These are phyloP conservation scores for Plenodomus lindquistii DNA, from an alignment of 2,329 filamentous ascomycete genomes.

Conservation along the genomic window DNA sequence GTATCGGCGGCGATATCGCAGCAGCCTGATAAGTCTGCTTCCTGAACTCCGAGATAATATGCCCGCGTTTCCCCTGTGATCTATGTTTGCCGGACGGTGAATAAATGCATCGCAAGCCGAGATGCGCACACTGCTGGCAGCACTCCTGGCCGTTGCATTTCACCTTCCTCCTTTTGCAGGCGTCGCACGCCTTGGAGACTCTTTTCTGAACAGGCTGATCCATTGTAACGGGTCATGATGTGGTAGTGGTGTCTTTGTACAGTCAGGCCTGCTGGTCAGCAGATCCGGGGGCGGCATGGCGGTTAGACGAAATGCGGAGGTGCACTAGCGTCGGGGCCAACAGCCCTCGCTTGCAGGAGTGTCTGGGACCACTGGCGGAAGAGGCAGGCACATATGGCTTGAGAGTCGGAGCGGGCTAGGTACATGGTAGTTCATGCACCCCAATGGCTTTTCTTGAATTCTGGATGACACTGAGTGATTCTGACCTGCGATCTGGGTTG, in stretches of 20 bases:
- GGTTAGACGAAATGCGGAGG: slow-evolving; percentile 14
- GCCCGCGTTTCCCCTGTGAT: slow-evolving; percentile 45
- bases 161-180: slow-evolving; percentile 53
- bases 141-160: slow-evolving; percentile 52
- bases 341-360: slow-evolving; percentile 6
- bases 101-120: slow-evolving; percentile 53
- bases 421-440: neutral
- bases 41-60: slow-evolving; percentile 49
- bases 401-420: neutral
- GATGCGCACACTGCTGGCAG: slow-evolving; percentile 46
- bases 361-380: too few species aligned
- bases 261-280: slow-evolving; percentile 9
- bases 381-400: slow-evolving; percentile 9
- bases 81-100: slow-evolving; percentile 44
- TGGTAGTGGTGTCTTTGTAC: slow-evolving; percentile 13
- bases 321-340: slow-evolving; percentile 11
- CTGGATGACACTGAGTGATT: neutral
- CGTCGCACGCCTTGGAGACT: slow-evolving; percentile 51
- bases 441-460: neutral
- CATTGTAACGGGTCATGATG: slow-evolving; percentile 31
- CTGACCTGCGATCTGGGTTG: neutral
- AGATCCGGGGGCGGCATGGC: slow-evolving; percentile 17
- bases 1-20: slow-evolving; percentile 27
- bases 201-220: slow-evolving; percentile 32
- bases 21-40: slow-evolving; percentile 28